Conservation (phyloP, 1,139 yeast genomes). For the Geotrichum fermentans region DNA sequence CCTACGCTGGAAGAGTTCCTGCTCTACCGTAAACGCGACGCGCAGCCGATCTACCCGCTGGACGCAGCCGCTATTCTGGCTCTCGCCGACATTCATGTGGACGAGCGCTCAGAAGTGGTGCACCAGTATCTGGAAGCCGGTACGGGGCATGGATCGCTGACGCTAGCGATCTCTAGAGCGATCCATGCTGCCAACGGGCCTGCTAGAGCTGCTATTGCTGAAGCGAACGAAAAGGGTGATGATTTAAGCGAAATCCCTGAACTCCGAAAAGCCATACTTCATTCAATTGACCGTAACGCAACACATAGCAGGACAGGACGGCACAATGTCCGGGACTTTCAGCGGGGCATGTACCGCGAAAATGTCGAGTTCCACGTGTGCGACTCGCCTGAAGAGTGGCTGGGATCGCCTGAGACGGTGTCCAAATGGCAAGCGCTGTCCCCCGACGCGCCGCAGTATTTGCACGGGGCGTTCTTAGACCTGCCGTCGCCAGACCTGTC, state of each 20-base stretch:
- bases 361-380: slow-evolving; percentile 44
- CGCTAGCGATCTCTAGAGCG: slow-evolving; percentile 42
- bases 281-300: slow-evolving; percentile 42
- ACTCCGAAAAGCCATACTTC: slow-evolving; percentile 43
- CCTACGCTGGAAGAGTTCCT: slow-evolving; percentile 47
- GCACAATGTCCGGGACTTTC: slow-evolving; percentile 38
- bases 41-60: slow-evolving; percentile 47
- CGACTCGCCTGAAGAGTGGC: slow-evolving; percentile 43
- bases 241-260: slow-evolving; percentile 20
- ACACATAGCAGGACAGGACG: slow-evolving; percentile 41
- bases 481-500: slow-evolving; percentile 42
- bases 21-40: slow-evolving; percentile 40
- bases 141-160: slow-evolving; percentile 49
- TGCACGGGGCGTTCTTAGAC: slow-evolving; percentile 43
- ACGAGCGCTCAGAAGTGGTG: slow-evolving; percentile 21
- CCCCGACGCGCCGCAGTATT: slow-evolving; percentile 6
- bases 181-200: slow-evolving; percentile 44
- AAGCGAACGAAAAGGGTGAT: slow-evolving; percentile 15
- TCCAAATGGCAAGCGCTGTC: slow-evolving; percentile 21
- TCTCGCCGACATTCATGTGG: slow-evolving; percentile 45
- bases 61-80: slow-evolving; percentile 46
- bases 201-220: slow-evolving; percentile 21
- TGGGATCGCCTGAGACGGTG: slow-evolving; percentile 27
- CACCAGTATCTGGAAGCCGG: slow-evolving; percentile 47
- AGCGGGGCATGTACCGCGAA: slow-evolving; percentile 41